Conservation (phyloP, 768 basidiomycete species). For the Sarcodon sp. region DNA sequence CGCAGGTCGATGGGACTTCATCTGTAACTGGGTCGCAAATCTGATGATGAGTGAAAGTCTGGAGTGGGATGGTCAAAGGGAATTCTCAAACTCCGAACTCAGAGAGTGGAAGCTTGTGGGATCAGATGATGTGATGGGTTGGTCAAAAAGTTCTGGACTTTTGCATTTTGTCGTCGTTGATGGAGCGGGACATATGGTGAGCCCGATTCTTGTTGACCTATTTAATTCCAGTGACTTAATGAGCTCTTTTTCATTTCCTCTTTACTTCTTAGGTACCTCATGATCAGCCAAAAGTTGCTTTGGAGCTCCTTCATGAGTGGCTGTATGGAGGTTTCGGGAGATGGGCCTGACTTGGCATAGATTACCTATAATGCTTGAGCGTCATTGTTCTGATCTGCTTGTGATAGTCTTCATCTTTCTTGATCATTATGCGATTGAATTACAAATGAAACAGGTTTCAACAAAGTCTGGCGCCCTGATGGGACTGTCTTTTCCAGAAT, state of each 20-base stretch:
- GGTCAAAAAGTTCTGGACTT: slow-evolving; percentile 36
- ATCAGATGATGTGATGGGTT: slow-evolving; percentile 27
- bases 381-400: no score
- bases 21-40: slow-evolving; percentile 55
- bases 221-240: not conserved
- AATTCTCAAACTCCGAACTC: slow-evolving; percentile 28
- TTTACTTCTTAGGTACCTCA: slow-evolving; percentile 34
- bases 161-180: slow-evolving; percentile 51
- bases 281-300: slow-evolving; percentile 44
- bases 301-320: slow-evolving; percentile 39
- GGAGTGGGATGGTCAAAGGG: slow-evolving; percentile 45
- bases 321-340: slow-evolving; percentile 13
- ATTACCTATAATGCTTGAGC: no score
- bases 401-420: no score
- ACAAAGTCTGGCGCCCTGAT: no score
- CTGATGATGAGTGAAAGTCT: slow-evolving; percentile 45
- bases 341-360: no score
- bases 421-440: no score
- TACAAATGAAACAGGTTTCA: no score
- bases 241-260: not conserved
- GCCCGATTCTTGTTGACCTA: not conserved
- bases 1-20: slow-evolving; percentile 42
- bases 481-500: no score
- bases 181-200: slow-evolving; percentile 68
- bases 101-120: slow-evolving; percentile 45